Percentiles rank a stretch among this genome's conserved stretches.
Conservation (phyloP, 2,329 filamentous ascomycete species). For the Niveomyces coronatus region DNA sequence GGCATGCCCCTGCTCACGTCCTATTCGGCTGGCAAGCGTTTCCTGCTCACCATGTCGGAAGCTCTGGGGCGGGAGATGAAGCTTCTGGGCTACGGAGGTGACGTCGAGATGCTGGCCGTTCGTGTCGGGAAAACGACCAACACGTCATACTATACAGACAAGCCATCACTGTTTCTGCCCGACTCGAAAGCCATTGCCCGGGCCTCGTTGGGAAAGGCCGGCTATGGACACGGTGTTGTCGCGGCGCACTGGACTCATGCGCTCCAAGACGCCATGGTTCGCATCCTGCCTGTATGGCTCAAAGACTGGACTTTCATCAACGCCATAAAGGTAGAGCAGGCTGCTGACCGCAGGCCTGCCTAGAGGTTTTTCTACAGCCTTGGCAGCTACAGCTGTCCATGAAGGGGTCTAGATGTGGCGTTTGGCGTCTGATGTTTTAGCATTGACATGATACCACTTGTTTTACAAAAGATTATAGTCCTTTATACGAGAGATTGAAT, state of each 20-base stretch:
- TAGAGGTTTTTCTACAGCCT: not conserved
- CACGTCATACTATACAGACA: constrained; percentile 11
- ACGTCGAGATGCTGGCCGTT: constrained; percentile 12
- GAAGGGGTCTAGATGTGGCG: too few relatives aligned
- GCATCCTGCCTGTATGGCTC: constrained; percentile 8
- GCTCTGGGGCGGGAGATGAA: constrained; percentile 32
- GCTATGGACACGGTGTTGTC: constrained; percentile 12
- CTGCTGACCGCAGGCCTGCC: constrained; percentile 1
- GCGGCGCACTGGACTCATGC: constrained; percentile 14
- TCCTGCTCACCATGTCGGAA: constrained; percentile 28
- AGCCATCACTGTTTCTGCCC: constrained; percentile 13
- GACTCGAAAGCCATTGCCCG: constrained; percentile 12
- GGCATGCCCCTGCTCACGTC: constrained; percentile 35
- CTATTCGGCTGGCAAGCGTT: constrained; percentile 38
- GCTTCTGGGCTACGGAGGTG: constrained; percentile 10
- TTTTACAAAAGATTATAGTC: too few relatives aligned
- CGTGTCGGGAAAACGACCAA: constrained; percentile 13
- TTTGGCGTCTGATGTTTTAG: too few relatives aligned
- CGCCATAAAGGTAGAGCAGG: constrained; percentile 3
- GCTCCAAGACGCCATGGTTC: constrained; percentile 10
- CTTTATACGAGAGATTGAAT: too few relatives aligned
- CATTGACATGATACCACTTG: too few relatives aligned
- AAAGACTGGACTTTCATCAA: constrained; percentile 8
- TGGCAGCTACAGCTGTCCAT: not conserved
- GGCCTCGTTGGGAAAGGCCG: constrained; percentile 12